Percentiles rank a stretch among this genome's conserved stretches.
These are phyloP conservation scores for Pleurotus giganteus DNA, from an alignment of 768 basidiomycete genomes.

Conservation along the genomic window DNA sequence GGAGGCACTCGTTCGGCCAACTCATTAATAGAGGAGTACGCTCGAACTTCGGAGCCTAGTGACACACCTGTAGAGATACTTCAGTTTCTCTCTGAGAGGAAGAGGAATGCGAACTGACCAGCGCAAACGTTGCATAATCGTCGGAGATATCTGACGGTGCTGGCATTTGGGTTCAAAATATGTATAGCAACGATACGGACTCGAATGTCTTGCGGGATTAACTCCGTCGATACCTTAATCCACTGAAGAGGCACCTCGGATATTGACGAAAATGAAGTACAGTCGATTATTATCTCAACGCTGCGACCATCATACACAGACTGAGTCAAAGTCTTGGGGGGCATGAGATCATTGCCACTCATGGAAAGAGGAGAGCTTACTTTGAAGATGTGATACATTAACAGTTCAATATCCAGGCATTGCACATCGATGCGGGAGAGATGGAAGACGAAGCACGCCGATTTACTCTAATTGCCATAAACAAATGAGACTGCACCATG, in stretches of 20 bases:
- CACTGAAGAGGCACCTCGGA: conserved; percentile 82
- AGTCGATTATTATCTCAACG: conserved; percentile 80
- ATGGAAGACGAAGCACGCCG: conserved; percentile 60
- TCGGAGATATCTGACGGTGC: conserved; percentile 72
- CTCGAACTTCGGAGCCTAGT: conserved; percentile 50
- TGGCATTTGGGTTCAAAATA: conserved; percentile 71
- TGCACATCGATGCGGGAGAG: conserved; percentile 76
- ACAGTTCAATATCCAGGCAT: conserved; percentile 71
- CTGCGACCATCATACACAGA: conserved; percentile 41
- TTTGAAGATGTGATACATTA: conserved; percentile 79
- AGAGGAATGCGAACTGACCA: conserved; percentile 27
- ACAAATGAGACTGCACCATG: background rate
- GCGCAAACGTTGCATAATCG: conserved; percentile 72
- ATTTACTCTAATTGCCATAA: conserved; percentile 32
- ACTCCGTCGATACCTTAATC: conserved; percentile 75
- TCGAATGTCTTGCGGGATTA: conserved; percentile 70
- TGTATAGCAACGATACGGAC: conserved; percentile 57
- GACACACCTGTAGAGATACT: conserved; percentile 39
- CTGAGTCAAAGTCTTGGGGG: background rate
- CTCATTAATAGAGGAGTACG: conserved; percentile 63
- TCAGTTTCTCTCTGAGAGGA: background rate
- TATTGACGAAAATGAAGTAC: conserved; percentile 70
- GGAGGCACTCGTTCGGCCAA: conserved; percentile 56
- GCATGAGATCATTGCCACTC: background rate
- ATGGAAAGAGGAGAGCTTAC: conserved; percentile 29